Evolutionary conservation across 352 stramenopile genomes (phyloP).

Genomic region (Aphanomyces invadans): DNA sequence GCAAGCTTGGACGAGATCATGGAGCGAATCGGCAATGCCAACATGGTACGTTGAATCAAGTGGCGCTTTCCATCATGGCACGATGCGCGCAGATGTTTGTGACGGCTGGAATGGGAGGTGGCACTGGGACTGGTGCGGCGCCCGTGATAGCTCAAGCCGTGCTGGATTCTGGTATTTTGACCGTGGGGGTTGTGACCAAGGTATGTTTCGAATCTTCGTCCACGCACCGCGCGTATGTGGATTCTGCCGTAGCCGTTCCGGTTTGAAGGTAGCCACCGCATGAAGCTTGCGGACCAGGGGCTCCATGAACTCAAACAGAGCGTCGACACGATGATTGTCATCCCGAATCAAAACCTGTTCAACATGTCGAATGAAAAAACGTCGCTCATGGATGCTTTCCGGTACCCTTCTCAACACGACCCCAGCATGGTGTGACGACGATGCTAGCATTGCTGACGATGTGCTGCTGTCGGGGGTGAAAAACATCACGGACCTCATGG

Average conservation of each 20-base stretch:
- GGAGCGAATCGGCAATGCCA: slow-evolving; percentile 70
- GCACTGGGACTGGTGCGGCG: slow-evolving; percentile 72
- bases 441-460: slow-evolving; percentile 64
- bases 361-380: slow-evolving; percentile 83
- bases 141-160: slow-evolving; percentile 79
- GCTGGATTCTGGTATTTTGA: slow-evolving; percentile 75
- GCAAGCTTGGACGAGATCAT: slow-evolving; percentile 78
- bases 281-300: slow-evolving; percentile 69
- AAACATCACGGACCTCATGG: slow-evolving; percentile 85
- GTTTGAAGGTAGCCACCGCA: slow-evolving; percentile 76
- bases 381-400: slow-evolving; percentile 81
- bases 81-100: slow-evolving; percentile 67
- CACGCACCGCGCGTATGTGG: neutral
- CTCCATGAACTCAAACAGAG: slow-evolving; percentile 72
- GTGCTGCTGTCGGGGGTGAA: slow-evolving; percentile 81
- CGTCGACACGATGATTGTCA: slow-evolving; percentile 84
- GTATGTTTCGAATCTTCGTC: slow-evolving; percentile 24
- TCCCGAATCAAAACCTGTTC: slow-evolving; percentile 86
- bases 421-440: neutral
- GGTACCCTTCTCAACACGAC: slow-evolving; percentile 33
- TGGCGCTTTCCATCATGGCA: neutral
- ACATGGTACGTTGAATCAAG: slow-evolving; percentile 56
- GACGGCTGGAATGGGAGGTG: slow-evolving; percentile 77
- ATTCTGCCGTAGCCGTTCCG: slow-evolving; percentile 49
- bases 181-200: slow-evolving; percentile 82